A percentile compares a stretch with the other conserved stretches of the same genome.
Evolutionary conservation across 2,329 filamentous ascomycete genomes (phyloP).

Genomic region (Alternaria burnsii): DNA sequence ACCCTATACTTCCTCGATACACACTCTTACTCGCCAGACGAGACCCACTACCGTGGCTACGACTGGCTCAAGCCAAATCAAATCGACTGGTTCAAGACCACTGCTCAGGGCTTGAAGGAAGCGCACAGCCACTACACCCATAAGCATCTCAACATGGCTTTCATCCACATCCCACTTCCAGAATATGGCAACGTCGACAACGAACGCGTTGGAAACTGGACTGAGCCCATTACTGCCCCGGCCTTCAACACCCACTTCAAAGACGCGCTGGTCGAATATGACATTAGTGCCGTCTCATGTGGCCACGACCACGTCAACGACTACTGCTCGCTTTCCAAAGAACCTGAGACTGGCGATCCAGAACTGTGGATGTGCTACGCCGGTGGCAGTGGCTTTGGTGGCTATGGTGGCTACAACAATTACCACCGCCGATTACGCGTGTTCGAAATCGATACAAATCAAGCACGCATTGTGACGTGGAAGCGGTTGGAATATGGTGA

Average conservation of each 20-base stretch:
- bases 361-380: constrained; percentile 98
- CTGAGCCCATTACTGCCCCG: constrained; percentile 86
- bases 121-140: constrained; percentile 86
- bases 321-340: constrained; percentile 77
- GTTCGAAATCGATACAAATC: constrained; percentile 93
- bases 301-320: constrained; percentile 98
- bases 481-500: constrained; percentile 81
- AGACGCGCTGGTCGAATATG: constrained; percentile 85
- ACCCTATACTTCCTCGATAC: constrained; percentile 96
- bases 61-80: constrained; percentile 97
- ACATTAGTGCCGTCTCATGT: constrained; percentile 85
- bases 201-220: constrained; percentile 73
- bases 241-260: constrained; percentile 92
- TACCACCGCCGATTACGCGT: constrained; percentile 85
- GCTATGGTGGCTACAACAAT: constrained; percentile 89
- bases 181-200: constrained; percentile 77
- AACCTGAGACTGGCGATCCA: constrained; percentile 56
- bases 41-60: constrained; percentile 88
- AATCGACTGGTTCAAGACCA: constrained; percentile 91
- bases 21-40: constrained; percentile 89
- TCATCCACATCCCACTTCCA: constrained; percentile 95
- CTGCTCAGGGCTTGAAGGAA: constrained; percentile 71
- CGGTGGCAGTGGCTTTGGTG: constrained; percentile 89
- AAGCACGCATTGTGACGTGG: constrained; percentile 88
- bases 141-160: constrained; percentile 93